phyloP scores from a whole-genome alignment of 257 asterid genomes.

The Solanum virginianum region DNA sequence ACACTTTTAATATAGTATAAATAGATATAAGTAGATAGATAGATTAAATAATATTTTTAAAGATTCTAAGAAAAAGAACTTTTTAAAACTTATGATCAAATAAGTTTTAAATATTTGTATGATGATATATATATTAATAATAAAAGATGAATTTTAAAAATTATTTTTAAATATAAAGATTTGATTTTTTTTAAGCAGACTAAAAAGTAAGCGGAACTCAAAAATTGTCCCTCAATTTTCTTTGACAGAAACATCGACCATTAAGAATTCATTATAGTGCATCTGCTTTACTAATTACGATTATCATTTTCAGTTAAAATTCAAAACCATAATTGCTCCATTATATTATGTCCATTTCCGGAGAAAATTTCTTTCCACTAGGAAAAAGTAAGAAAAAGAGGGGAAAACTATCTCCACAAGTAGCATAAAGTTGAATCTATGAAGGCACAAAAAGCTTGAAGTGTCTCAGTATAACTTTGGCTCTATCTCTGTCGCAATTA shows the following conservation, averaged over 20 bases:
- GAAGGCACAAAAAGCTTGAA: background rate
- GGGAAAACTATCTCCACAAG: background rate
- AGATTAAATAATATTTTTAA: no score
- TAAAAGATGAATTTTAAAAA: no score
- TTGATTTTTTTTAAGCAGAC: no score
- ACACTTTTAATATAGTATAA: no score
- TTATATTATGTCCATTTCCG: background rate
- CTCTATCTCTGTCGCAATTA: background rate
- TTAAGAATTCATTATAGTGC: background rate
- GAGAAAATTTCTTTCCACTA: background rate
- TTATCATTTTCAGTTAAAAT: background rate
- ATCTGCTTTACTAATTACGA: background rate
- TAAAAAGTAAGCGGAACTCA: background rate
- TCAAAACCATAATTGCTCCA: background rate
- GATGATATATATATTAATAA: no score
- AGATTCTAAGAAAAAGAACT: no score
- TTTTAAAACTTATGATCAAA: no score
- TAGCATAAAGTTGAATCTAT: background rate
- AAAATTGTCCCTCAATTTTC: background rate
- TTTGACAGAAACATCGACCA: background rate
- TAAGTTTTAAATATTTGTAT: no score
- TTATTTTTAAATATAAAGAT: no score
- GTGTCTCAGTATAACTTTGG: background rate
- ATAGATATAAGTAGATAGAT: no score
- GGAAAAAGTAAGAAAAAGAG: background rate